phyloP scores from a whole-genome alignment of 305 asterid species.

The Fraxinus albicans region DNA sequence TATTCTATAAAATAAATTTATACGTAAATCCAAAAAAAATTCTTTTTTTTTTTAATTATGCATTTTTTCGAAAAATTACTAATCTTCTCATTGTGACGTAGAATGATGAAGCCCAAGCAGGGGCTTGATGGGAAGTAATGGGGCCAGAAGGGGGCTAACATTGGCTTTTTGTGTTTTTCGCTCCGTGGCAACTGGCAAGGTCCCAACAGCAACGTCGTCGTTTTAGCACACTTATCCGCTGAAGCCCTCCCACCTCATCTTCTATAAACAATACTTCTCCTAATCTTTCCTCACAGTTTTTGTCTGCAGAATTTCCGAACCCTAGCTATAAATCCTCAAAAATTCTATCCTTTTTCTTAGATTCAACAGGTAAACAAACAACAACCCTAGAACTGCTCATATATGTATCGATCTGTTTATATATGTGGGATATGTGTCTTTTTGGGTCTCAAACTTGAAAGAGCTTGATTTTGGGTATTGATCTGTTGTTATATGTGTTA shows the following conservation, averaged over 20 bases:
- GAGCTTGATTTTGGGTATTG: conserved; percentile 18
- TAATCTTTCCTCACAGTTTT: neutral
- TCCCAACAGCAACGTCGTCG: neutral
- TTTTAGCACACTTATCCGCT: neutral
- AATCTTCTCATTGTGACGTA: neutral
- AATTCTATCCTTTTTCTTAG: neutral
- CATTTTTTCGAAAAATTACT: no score
- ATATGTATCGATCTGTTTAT: neutral
- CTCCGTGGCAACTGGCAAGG: neutral
- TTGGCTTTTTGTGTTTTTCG: neutral
- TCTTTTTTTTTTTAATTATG: no score
- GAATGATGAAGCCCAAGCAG: no score
- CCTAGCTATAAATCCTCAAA: neutral
- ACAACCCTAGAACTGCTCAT: neutral
- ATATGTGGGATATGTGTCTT: neutral
- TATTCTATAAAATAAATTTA: no score
- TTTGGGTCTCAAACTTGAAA: conserved; percentile 1
- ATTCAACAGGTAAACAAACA: conserved; percentile 27
- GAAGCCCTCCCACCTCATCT: neutral
- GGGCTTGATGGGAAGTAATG: neutral
- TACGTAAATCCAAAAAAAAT: no score
- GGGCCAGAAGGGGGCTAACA: neutral
- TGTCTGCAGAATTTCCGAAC: conserved; percentile 33
- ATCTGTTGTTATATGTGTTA: conserved; percentile 32
- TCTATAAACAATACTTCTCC: neutral